These are phyloP conservation scores for Metschnikowia similis DNA, from an alignment of 805 yeast genomes.

Conservation along the genomic window DNA sequence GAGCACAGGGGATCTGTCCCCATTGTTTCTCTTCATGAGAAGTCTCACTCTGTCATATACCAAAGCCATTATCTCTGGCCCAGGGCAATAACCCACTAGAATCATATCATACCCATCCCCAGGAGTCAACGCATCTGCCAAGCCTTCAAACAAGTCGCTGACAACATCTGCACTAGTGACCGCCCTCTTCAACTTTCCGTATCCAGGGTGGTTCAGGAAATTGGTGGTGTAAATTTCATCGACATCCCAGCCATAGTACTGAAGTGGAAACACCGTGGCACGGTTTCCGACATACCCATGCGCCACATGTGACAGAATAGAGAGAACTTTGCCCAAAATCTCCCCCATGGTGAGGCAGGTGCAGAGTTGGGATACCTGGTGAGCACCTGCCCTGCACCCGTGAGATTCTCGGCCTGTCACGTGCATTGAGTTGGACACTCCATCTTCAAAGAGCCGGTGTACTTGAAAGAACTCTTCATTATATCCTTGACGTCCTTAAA, in stretches of 20 bases:
- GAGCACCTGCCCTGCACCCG: background rate
- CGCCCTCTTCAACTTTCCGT: slow-evolving; percentile 22
- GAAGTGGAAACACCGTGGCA: slow-evolving; percentile 17
- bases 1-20: slow-evolving; percentile 44
- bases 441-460: background rate
- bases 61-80: slow-evolving; percentile 45
- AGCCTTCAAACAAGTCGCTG: slow-evolving; percentile 49
- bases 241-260: slow-evolving; percentile 18
- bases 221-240: slow-evolving; percentile 18
- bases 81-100: slow-evolving; percentile 78
- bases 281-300: slow-evolving; percentile 20
- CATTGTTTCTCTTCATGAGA: slow-evolving; percentile 26
- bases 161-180: slow-evolving; percentile 42
- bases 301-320: slow-evolving; percentile 18
- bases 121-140: slow-evolving; percentile 43
- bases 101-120: slow-evolving; percentile 52
- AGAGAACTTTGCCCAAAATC: slow-evolving; percentile 10
- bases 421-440: background rate
- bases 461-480: background rate
- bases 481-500: background rate
- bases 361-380: background rate
- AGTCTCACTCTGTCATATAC: slow-evolving; percentile 42
- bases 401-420: background rate
- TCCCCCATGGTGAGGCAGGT: background rate
- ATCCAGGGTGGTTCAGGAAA: slow-evolving; percentile 19